Conservation (phyloP, 192 early-diverging fungal species). For the Backusella australiensis region DNA sequence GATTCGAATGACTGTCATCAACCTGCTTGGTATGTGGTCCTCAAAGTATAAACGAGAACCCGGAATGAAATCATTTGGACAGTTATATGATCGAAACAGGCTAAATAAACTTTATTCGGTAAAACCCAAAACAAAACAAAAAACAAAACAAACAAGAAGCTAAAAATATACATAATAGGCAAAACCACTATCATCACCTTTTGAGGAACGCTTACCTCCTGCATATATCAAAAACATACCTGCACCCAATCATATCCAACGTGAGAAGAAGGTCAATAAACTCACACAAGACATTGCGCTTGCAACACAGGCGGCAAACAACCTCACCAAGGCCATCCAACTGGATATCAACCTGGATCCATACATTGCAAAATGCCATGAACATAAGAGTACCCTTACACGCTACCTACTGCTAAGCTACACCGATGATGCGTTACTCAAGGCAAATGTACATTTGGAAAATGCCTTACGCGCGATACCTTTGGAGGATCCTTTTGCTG, state of each 20-base stretch:
- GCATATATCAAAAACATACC: slow-evolving; percentile 7
- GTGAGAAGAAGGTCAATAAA: slow-evolving; percentile 19
- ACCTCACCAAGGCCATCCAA: slow-evolving; percentile 27
- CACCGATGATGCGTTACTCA: slow-evolving; percentile 31
- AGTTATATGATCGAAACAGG: slow-evolving; percentile 23
- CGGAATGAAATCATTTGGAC: slow-evolving; percentile 16
- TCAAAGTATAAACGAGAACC: slow-evolving; percentile 36
- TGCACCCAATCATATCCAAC: slow-evolving; percentile 7
- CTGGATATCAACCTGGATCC: not conserved
- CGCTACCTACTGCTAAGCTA: slow-evolving; percentile 25
- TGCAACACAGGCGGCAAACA: slow-evolving; percentile 31
- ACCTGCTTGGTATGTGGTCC: slow-evolving; percentile 31
- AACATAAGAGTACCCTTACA: slow-evolving; percentile 26
- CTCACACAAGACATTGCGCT: slow-evolving; percentile 34
- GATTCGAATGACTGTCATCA: slow-evolving; percentile 21
- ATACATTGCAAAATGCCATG: slow-evolving; percentile 13
- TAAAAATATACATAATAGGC: not conserved
- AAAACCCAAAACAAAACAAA: not conserved
- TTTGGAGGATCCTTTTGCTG: slow-evolving; percentile 10
- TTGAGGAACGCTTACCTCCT: not conserved
- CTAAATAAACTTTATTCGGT: not conserved
- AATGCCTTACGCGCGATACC: slow-evolving; percentile 24
- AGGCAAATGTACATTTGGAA: slow-evolving; percentile 29
- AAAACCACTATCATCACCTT: not conserved
- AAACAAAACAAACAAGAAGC: not conserved